A percentile compares a stretch with the other conserved stretches of the same genome.
Conservation (phyloP, 106 monocot species). For the Triglochin maritima region DNA sequence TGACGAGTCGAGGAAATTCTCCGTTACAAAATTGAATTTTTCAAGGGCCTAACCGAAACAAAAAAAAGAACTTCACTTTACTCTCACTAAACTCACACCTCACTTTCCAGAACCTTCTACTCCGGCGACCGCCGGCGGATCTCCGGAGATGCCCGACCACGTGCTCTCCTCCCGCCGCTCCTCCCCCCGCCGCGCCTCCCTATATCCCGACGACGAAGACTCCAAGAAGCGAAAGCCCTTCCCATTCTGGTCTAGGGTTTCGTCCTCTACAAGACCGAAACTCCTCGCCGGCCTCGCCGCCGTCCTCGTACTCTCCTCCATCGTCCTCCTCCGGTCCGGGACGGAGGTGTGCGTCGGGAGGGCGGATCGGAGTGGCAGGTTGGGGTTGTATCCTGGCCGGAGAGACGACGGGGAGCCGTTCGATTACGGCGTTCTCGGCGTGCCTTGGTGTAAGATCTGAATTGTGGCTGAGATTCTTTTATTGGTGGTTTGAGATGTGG, state of each 20-base stretch:
- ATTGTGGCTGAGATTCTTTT: not conserved
- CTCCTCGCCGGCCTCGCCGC: conserved; percentile 16
- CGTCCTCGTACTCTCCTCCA: conserved; percentile 23
- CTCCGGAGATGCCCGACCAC: conserved; percentile 32
- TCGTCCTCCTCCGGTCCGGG: conserved; percentile 21
- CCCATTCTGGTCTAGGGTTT: conserved; percentile 17
- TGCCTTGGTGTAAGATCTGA: conserved; percentile 76
- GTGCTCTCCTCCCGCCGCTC: conserved; percentile 47
- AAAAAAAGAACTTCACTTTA: too few relatives aligned
- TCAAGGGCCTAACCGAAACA: too few relatives aligned
- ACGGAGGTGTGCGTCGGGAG: conserved; percentile 26
- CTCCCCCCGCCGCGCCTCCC: conserved; percentile 12
- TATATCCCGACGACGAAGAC: conserved; percentile 33
- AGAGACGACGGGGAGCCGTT: conserved; percentile 52
- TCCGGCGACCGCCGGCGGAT: too few relatives aligned
- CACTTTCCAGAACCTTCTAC: too few relatives aligned
- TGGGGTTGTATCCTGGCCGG: not conserved
- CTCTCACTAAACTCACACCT: too few relatives aligned
- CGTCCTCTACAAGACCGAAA: not conserved
- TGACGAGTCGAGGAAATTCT: too few relatives aligned
- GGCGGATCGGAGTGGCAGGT: conserved; percentile 12
- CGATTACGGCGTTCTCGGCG: conserved; percentile 91
- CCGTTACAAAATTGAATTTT: too few relatives aligned
- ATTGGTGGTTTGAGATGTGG: not conserved
- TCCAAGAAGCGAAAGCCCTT: conserved; percentile 51